Evolutionary conservation across 345 rosid species (phyloP), one percentile per base, ranked within the genome.

Genomic region (Geranium rotundifolium): DNA sequence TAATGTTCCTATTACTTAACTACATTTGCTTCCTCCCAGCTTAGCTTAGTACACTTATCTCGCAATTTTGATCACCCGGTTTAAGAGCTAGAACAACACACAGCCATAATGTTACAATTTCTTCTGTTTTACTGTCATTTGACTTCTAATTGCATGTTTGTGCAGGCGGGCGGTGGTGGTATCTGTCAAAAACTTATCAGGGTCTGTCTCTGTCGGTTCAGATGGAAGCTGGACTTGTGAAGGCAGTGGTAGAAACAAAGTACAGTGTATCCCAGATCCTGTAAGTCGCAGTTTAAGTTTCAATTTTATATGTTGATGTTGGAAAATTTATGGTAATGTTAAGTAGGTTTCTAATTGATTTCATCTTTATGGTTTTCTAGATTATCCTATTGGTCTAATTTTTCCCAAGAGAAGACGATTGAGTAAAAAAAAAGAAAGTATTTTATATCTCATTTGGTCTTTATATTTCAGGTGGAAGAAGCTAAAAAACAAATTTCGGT

Each of bases 161-260:
- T 68, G 6, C 82, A 91, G 95, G 66, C 85, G 87, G 75, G 82
- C 76, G 58, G 75, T 79, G 65, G 91, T 92, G 74, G 52, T 89
- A n/a, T 66, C 83, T 72, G 96, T 92, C 18, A 83, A 82, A 79
- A 85, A 89, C 81, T 58, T 89, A 23, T 66, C 93, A 0, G 98
- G 97, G 20, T 74, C 82, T 56, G 86, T 83, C 41, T 73, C 93
- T 2, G 70, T 92, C 16, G 72, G 62, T 30, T 72, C 76, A 14
- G 88, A 87, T 78, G 97, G 95, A 54, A 84, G 82, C 80, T 93
- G 97, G 97, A 76, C 79, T 70, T 83, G 85, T 73, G 80, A 83
- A 63, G 79, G 77, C 60, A 72, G 70, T 4, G 68, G 76, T 58
- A 75, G 75, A 34, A 81, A 72, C 75, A 84, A 69, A 67, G 57